Base-by-base conservation (phyloP, 2,329 filamentous ascomycete species). In the Alternaria alternata region DNA sequence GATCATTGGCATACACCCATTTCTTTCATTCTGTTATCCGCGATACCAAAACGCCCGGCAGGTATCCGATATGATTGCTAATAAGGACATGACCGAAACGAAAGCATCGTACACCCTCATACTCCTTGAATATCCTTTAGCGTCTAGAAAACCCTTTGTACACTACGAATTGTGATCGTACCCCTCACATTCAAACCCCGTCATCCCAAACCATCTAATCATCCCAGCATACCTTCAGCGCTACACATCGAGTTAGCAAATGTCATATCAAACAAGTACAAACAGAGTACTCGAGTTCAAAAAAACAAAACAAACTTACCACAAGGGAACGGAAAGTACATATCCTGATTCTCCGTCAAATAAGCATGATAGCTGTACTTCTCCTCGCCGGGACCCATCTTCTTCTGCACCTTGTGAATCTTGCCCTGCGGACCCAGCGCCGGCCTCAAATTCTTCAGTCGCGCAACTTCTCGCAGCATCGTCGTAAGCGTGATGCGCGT, bases 341-440 rank as follows among this genome's bases (percentile, higher is more conserved):
- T 75, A 72, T 83, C 80, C 78, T 80, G 81, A 52, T 81, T 80
- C 75, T 82, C 81, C 36, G 80, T 83, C 75, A 84, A 65, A 60
- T 82, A 84, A 24, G 76, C 75, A 70, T 81, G 78, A 59, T 80
- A 82, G 11, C 72, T 70, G 51, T 79, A 66, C 59, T 71, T 69
- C 42, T 76, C 68, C 32, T 63, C 68, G 5, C 51, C 63, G 7
- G 26, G 75, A 63, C 18, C 60, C 61, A 73, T 57, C 38, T 36
- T 63, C 68, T 79, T 79, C 46, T 69, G 61, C 0, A 83, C 77
- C 70, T 82, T 83, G 69, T 82, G 79, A 43, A 84, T 72, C 47
- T 66, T 64, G 16, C 79, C 79, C 71, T 79, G 75, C 57, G 73
- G 67, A 3, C 80, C 81, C 14, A 64, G 63, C 49, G 80, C 81